Evolutionary conservation across 2,329 filamentous ascomycete species (phyloP), one percentile per base, ranked within the genome.

Genomic region (Aspergillus awamori): DNA sequence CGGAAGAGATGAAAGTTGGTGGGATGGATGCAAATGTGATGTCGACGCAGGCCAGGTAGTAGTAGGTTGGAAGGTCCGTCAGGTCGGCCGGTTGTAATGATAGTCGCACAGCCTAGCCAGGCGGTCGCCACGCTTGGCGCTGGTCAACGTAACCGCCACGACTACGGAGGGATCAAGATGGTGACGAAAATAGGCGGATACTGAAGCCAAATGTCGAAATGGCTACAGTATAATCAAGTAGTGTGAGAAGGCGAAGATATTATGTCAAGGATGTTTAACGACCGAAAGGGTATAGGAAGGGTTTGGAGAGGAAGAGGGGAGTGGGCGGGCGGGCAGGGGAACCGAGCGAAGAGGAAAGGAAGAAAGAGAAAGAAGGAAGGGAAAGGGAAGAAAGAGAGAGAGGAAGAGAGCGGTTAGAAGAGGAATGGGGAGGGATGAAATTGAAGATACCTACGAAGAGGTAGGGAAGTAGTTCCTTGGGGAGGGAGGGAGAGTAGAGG

Each of bases 31-130:
- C 20, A 45, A 33, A 24, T 15, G 55, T 58, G 56, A 53, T 57
- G 33, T 36, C 33, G 33, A 36, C 33, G 45, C 28, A 53, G 53
- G 41, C 52, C 39, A 53, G 56, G 49, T 51, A 33, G 57, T 36
- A 53, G 61, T 54, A 56, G 57, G 57, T 53, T 15, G 55, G 45
- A 53, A 47, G 58, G 58, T 51, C 33, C 45, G 54, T 57, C 39
- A 57, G 43, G 58, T 60, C 57, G 61, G 61, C 22, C 41, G 55
- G 52, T 53, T 39, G 59, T 59, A 63, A 64, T 49, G 62, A 62
- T 61, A 58, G 62, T 67, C 62, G 63, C 62, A 74, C 65, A 68
- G 69, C 65, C 67, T 65, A 71, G 65, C 66, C 64, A 66, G 67
- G 66, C 66, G 65, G 65, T 70, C 62, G 64, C 64, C 64, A 65